A percentile compares a stretch with the other conserved stretches of the same genome.
These are phyloP conservation scores for Tulasnella sp. DNA, from an alignment of 768 basidiomycete species.

Conservation along the genomic window DNA sequence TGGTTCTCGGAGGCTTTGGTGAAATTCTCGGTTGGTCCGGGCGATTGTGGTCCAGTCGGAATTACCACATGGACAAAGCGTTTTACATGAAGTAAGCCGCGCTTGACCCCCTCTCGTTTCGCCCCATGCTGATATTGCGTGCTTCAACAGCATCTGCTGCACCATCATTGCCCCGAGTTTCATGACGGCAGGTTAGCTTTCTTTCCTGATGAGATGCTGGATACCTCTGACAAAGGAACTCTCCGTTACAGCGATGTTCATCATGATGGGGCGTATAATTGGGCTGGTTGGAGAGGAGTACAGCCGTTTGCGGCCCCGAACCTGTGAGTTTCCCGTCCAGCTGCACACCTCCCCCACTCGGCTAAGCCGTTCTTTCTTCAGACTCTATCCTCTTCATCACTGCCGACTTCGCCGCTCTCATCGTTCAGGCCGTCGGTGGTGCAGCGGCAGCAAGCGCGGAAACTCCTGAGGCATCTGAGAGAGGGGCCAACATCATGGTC, in stretches of 20 bases:
- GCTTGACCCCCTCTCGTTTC: background rate
- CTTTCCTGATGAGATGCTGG: background rate
- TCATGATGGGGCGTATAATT: conserved; percentile 52
- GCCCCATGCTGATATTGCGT: background rate
- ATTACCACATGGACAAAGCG: conserved; percentile 30
- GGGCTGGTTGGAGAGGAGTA: conserved; percentile 44
- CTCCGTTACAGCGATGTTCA: conserved; percentile 52
- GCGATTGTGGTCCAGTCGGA: conserved; percentile 38
- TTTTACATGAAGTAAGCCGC: conserved; percentile 45
- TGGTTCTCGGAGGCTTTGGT: conserved; percentile 44
- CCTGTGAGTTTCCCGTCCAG: conserved; percentile 39
- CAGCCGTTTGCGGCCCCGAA: conserved; percentile 44
- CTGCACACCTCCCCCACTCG: background rate
- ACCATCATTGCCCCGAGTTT: conserved; percentile 58
- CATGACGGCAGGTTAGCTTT: conserved; percentile 35
- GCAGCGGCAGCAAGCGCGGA: conserved; percentile 47
- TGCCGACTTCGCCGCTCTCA: conserved; percentile 53
- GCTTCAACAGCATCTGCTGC: conserved; percentile 42
- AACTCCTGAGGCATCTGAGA: conserved; percentile 32
- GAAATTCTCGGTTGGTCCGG: conserved; percentile 57
- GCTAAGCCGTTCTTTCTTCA: conserved; percentile 15
- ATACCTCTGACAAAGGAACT: background rate
- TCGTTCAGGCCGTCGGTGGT: conserved; percentile 62
- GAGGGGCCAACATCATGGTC: conserved; percentile 56
- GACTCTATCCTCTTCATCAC: conserved; percentile 36